Conservation (phyloP, 306 rosid species). For the Cucumis sativus region Cucumber_9930_V3 NC_026659.2:3436001-3436500, state of each 20-base stretch:
- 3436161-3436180: background rate
- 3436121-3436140: too few species aligned
- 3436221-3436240: background rate
- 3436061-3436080: too few species aligned
- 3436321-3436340: background rate
- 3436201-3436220: background rate
- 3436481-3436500: conserved; percentile 89
- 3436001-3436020: too few species aligned
- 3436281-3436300: background rate
- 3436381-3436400: background rate
- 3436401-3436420: background rate
- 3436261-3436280: background rate
- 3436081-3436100: too few species aligned
- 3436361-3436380: too few species aligned
- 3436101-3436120: too few species aligned
- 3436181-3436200: background rate
- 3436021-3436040: too few species aligned
- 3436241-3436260: background rate
- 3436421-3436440: conserved; percentile 6
- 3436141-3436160: background rate
- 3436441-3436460: conserved; percentile 42
- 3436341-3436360: too few species aligned
- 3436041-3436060: too few species aligned
- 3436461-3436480: conserved; percentile 94
- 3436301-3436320: background rate